A percentile compares a stretch with the other conserved stretches of the same genome.
Conservation (phyloP, 768 basidiomycete species). For the Daedaleopsis sinensis region DNA sequence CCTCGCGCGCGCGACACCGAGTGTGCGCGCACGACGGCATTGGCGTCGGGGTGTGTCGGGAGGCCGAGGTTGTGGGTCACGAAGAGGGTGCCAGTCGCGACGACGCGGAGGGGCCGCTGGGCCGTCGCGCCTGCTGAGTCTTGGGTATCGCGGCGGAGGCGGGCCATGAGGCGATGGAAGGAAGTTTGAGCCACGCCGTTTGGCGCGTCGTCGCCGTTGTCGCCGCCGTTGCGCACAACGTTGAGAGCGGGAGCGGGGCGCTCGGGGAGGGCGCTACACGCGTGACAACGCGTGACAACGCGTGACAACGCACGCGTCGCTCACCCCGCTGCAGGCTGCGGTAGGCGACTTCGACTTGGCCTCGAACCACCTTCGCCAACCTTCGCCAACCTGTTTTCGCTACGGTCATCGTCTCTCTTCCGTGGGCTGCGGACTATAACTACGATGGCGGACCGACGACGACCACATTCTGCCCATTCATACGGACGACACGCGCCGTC, state of each 20-base stretch:
- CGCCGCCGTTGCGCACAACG: constrained; percentile 14
- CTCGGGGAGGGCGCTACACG: background rate
- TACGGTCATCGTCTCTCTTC: background rate
- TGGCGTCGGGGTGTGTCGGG: constrained; percentile 59
- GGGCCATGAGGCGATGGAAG: constrained; percentile 25
- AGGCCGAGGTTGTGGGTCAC: constrained; percentile 72
- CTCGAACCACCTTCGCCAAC: no score
- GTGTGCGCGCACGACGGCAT: constrained; percentile 67
- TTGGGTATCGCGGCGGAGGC: constrained; percentile 31
- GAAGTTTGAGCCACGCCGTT: background rate
- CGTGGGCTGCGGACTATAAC: background rate
- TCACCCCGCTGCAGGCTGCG: background rate
- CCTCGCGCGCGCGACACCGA: constrained; percentile 69
- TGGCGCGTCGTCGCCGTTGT: constrained; percentile 8
- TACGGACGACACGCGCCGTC: background rate
- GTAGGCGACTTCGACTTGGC: background rate
- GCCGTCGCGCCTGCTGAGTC: constrained; percentile 19
- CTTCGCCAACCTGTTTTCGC: background rate
- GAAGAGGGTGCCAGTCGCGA: constrained; percentile 82
- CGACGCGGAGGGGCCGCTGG: constrained; percentile 59
- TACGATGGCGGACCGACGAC: background rate
- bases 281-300: background rate
- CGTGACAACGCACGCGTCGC: background rate
- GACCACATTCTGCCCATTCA: background rate
- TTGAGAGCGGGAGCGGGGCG: background rate